Conservation (phyloP, 164 flowering plant genomes). For the Liquidambar formosana region DNA sequence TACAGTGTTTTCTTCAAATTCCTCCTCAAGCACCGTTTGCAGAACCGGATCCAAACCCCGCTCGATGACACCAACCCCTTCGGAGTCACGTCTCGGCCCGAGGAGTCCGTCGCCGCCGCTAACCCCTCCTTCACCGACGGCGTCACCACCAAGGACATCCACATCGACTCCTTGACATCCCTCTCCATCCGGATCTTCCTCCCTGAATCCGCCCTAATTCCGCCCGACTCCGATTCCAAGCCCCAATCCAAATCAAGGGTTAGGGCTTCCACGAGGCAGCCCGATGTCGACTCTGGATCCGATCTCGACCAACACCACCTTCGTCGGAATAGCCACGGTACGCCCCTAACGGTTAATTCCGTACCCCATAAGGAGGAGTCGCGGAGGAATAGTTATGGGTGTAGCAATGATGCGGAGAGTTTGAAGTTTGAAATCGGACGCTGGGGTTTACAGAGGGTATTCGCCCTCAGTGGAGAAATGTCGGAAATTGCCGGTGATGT, state of each 20-base stretch:
- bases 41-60: slow-evolving; percentile 52
- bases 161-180: slow-evolving; percentile 56
- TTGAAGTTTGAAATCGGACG: slow-evolving; percentile 40
- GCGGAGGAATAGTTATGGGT: slow-evolving; percentile 43
- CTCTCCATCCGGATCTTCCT: slow-evolving; percentile 48
- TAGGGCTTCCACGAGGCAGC: not conserved
- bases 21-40: slow-evolving; percentile 77
- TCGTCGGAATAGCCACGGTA: slow-evolving; percentile 49
- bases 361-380: slow-evolving; percentile 10
- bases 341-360: slow-evolving; percentile 13
- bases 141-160: slow-evolving; percentile 95
- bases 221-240: slow-evolving; percentile 35
- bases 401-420: slow-evolving; percentile 26
- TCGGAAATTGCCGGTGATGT: slow-evolving; percentile 39
- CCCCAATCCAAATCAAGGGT: slow-evolving; percentile 11
- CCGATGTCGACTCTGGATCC: slow-evolving; percentile 13
- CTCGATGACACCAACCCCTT: slow-evolving; percentile 42
- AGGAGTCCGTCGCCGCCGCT: slow-evolving; percentile 64
- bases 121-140: slow-evolving; percentile 87
- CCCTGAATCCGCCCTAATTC: slow-evolving; percentile 41
- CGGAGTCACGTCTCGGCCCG: slow-evolving; percentile 85
- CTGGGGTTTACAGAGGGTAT: slow-evolving; percentile 42
- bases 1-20: slow-evolving; percentile 93
- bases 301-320: not conserved
- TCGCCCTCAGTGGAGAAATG: slow-evolving; percentile 28